A percentile compares a stretch with the other conserved stretches of the same genome.
Conservation (phyloP, 1,284 basidiomycete species). For the Cronartium ribicola region DNA sequence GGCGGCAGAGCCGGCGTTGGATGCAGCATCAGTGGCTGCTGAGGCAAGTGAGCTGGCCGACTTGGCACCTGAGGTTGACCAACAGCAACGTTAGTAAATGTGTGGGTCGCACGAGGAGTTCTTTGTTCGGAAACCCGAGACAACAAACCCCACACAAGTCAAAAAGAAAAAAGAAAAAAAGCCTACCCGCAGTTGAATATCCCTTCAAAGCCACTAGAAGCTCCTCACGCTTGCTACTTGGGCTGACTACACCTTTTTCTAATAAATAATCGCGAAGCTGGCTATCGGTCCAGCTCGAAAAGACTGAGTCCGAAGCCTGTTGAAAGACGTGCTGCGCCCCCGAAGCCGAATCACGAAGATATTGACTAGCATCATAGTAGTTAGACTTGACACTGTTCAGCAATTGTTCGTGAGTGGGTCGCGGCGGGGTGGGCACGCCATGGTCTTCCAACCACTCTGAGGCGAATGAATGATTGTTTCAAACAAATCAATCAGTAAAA, state of each 20-base stretch:
- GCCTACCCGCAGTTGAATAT: slow-evolving; percentile 27
- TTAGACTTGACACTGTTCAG: slow-evolving; percentile 60
- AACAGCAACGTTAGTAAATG: slow-evolving; percentile 9
- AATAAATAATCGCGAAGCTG: slow-evolving; percentile 75
- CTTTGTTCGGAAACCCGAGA: too few species aligned
- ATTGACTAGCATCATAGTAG: slow-evolving; percentile 60
- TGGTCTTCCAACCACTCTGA: slow-evolving; percentile 43
- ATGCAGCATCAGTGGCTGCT: slow-evolving; percentile 6
- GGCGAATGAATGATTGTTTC: background rate
- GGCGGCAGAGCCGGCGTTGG: slow-evolving; percentile 13
- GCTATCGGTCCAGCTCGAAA: slow-evolving; percentile 70
- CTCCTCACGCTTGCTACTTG: slow-evolving; percentile 71
- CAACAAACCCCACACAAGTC: background rate
- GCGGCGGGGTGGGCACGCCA: slow-evolving; percentile 16
- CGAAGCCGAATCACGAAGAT: slow-evolving; percentile 63
- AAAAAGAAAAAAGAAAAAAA: background rate
- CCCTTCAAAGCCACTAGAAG: slow-evolving; percentile 59
- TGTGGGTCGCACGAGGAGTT: too few species aligned
- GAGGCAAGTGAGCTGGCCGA: slow-evolving; percentile 34
- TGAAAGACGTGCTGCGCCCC: slow-evolving; percentile 65
- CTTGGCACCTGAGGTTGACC: slow-evolving; percentile 12
- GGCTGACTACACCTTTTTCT: slow-evolving; percentile 75
- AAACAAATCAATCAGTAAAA: slow-evolving; percentile 42
- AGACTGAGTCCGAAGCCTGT: slow-evolving; percentile 54
- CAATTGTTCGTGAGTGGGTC: slow-evolving; percentile 45